phyloP scores from a whole-genome alignment of 805 yeast species.

The Henningerozyma blattae region DNA sequence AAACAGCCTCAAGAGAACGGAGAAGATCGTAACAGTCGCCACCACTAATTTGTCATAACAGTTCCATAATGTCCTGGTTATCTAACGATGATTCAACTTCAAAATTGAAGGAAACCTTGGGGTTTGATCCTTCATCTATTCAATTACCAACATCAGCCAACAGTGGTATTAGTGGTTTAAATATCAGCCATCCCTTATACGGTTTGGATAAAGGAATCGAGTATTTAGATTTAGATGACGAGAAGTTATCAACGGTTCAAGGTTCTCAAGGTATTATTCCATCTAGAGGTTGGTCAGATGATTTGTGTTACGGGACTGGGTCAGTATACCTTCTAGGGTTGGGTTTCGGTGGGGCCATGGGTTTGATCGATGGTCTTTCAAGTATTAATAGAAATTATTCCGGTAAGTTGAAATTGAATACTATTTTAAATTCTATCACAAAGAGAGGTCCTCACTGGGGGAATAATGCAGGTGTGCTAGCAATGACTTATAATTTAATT shows the following conservation, averaged over 20 bases:
- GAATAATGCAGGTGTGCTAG: conserved; percentile 89
- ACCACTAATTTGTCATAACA: too few relatives aligned
- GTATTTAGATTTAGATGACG: conserved; percentile 81
- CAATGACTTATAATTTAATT: conserved; percentile 75
- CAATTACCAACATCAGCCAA: too few relatives aligned
- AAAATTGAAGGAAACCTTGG: not conserved
- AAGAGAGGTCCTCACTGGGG: conserved; percentile 95
- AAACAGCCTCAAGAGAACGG: too few relatives aligned
- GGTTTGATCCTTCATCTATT: conserved; percentile 3
- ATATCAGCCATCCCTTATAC: conserved; percentile 94
- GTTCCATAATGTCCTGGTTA: too few relatives aligned
- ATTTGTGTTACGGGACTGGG: conserved; percentile 96
- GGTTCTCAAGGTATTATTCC: conserved; percentile 88
- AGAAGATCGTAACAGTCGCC: too few relatives aligned
- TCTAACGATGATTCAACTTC: too few relatives aligned
- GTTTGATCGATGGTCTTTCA: conserved; percentile 75
- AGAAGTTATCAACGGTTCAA: conserved; percentile 59
- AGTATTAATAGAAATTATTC: conserved; percentile 68
- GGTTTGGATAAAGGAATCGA: conserved; percentile 85
- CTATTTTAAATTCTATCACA: conserved; percentile 82
- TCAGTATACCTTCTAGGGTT: conserved; percentile 79
- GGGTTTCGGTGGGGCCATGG: conserved; percentile 82
- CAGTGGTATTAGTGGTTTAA: too few relatives aligned
- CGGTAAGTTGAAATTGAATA: conserved; percentile 74
- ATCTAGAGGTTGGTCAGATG: conserved; percentile 96